A percentile compares a stretch with the other conserved stretches of the same genome.
Conservation (phyloP, 768 basidiomycete species). For the Amanita phalloides region DNA sequence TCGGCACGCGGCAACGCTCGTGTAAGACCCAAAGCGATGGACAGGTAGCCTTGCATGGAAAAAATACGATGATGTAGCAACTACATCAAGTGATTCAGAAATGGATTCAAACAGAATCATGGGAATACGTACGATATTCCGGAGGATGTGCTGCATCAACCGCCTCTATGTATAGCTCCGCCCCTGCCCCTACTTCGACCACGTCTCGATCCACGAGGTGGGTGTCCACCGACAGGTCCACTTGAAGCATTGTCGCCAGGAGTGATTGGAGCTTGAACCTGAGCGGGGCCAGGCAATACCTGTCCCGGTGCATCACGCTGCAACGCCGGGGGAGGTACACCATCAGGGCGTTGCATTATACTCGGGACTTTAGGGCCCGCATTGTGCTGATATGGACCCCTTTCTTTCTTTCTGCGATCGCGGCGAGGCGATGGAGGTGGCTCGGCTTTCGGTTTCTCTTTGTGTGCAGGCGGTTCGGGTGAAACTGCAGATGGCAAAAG, state of each 20-base stretch:
- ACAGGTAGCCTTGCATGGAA: neutral
- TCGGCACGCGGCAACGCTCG: neutral
- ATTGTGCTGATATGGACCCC: neutral
- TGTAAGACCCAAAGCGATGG: neutral
- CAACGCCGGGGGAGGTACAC: constrained; percentile 1
- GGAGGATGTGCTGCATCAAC: neutral
- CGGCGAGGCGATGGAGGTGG: constrained; percentile 3
- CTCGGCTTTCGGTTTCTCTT: neutral
- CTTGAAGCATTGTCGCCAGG: neutral
- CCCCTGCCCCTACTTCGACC: constrained; percentile 4
- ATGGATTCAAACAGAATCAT: neutral
- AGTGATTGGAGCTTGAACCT: neutral
- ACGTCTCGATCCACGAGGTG: constrained; percentile 1
- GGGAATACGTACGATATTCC: neutral
- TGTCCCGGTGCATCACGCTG: constrained; percentile 2
- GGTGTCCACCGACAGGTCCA: neutral
- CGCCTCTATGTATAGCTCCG: neutral
- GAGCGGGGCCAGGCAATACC: constrained; percentile 2
- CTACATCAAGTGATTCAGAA: neutral
- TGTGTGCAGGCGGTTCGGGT: neutral
- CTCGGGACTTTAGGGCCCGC: constrained; percentile 1
- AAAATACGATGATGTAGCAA: neutral
- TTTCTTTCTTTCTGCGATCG: constrained; percentile 1
- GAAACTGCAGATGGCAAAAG: neutral
- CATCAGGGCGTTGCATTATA: constrained; percentile 6